Evolutionary conservation across 805 yeast species (phyloP).

Genomic region (Candida manassasensis): DNA sequence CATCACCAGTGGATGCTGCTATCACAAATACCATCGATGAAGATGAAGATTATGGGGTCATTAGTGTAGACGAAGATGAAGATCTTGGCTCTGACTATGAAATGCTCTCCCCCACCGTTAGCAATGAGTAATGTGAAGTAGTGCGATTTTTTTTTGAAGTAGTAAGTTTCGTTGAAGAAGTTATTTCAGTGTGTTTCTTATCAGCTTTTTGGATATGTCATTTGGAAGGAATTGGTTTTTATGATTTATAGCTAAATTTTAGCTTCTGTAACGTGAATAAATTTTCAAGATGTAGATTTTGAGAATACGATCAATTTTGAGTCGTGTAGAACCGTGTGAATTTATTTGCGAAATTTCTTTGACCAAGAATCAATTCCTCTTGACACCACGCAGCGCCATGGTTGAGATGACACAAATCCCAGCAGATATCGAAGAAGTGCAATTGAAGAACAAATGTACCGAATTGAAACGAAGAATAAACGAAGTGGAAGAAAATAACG

Average conservation of each 20-base stretch:
- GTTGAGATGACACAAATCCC: too few species aligned
- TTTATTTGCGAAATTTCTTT: background rate
- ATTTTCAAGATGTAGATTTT: too few species aligned
- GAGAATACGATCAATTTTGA: too few species aligned
- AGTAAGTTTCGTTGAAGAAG: too few species aligned
- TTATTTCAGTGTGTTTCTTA: too few species aligned
- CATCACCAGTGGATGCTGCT: background rate
- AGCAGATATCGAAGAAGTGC: constrained; percentile 25
- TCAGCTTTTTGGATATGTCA: too few species aligned
- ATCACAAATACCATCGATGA: constrained; percentile 7
- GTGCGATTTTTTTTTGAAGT: background rate
- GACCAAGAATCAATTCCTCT: background rate
- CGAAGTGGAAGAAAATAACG: constrained; percentile 75
- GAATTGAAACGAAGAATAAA: constrained; percentile 65
- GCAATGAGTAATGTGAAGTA: constrained; percentile 5
- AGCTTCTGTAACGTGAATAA: too few species aligned
- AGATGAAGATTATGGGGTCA: constrained; percentile 30
- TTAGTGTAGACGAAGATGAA: constrained; percentile 27
- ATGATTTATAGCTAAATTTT: too few species aligned
- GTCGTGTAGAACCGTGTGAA: too few species aligned
- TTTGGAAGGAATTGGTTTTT: too few species aligned
- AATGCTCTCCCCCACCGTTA: constrained; percentile 25
- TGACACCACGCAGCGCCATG: background rate
- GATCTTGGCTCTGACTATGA: constrained; percentile 33
- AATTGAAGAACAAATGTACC: constrained; percentile 60